Conservation (phyloP, 2,329 filamentous ascomycete species). For the Coniochaeta sp. region DNA sequence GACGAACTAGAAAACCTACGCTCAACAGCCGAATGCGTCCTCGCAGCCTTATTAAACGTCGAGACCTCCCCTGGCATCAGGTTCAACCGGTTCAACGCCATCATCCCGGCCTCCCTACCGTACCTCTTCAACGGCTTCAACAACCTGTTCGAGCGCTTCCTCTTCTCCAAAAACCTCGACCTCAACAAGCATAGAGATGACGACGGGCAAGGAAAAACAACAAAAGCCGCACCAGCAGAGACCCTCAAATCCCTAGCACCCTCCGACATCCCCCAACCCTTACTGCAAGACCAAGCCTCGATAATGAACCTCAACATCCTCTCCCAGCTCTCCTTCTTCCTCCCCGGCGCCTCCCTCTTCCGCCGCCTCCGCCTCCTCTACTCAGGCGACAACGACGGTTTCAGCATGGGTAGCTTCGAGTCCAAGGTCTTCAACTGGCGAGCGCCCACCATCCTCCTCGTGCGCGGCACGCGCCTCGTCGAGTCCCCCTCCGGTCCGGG, state of each 20-base stretch:
- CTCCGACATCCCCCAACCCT: conserved; percentile 33
- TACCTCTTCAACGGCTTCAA: conserved; percentile 62
- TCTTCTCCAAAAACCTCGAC: conserved; percentile 67
- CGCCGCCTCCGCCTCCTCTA: conserved; percentile 60
- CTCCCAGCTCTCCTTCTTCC: conserved; percentile 67
- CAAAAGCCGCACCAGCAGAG: conserved; percentile 4
- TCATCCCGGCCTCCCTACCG: conserved; percentile 54
- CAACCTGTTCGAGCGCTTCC: conserved; percentile 66
- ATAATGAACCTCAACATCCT: conserved; percentile 60
- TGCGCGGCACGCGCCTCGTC: conserved; percentile 56
- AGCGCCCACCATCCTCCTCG: conserved; percentile 65
- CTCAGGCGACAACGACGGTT: conserved; percentile 63
- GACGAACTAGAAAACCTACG: conserved; percentile 52
- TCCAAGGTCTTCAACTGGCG: conserved; percentile 71
- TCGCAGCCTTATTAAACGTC: conserved; percentile 59
- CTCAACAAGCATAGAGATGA: conserved; percentile 46
- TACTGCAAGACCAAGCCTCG: conserved; percentile 45
- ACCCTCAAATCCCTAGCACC: conserved; percentile 8
- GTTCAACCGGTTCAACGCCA: conserved; percentile 52
- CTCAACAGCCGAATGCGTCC: conserved; percentile 54
- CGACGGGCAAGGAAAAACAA: not conserved
- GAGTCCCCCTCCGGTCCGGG: conserved; percentile 15
- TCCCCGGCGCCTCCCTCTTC: conserved; percentile 59
- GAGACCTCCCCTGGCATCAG: conserved; percentile 58
- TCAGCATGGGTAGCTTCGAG: conserved; percentile 72